Conservation (phyloP, 1,284 basidiomycete genomes). For the Kwoniella shivajii region DNA sequence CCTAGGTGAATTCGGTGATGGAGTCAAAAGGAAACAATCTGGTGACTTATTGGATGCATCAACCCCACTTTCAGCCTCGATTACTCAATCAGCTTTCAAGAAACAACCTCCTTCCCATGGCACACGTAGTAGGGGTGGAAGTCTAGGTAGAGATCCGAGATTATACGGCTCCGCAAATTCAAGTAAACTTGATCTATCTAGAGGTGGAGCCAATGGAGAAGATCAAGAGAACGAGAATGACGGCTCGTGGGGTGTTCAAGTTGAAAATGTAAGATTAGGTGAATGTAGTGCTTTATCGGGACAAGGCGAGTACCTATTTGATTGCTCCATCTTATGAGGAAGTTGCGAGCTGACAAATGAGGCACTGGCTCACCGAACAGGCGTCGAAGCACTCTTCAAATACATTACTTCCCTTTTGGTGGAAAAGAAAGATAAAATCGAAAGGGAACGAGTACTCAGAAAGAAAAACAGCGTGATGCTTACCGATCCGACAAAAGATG, state of each 20-base stretch:
- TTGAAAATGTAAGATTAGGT: slow-evolving; percentile 47
- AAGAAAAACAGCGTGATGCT: slow-evolving; percentile 51
- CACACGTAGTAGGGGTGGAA: slow-evolving; percentile 36
- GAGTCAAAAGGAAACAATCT: slow-evolving; percentile 35
- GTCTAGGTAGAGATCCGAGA: slow-evolving; percentile 43
- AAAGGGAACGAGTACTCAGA: slow-evolving; percentile 43
- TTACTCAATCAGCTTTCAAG: slow-evolving; percentile 6
- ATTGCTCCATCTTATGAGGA: not conserved
- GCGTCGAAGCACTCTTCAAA: slow-evolving; percentile 50
- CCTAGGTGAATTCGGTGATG: slow-evolving; percentile 47
- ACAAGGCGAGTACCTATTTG: slow-evolving; percentile 35
- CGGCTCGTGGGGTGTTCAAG: slow-evolving; percentile 43
- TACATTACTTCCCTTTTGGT: slow-evolving; percentile 48
- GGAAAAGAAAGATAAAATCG: slow-evolving; percentile 49
- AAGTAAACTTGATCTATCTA: not conserved
- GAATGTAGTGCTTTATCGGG: slow-evolving; percentile 48
- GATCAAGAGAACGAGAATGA: slow-evolving; percentile 25
- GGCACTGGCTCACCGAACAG: slow-evolving; percentile 13
- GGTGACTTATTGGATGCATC: slow-evolving; percentile 27
- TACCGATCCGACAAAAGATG: slow-evolving; percentile 27
- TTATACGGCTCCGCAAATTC: too few relatives aligned
- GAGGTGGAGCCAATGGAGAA: not conserved
- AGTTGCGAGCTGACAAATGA: not conserved
- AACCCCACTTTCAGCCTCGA: not conserved
- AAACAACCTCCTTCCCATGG: not conserved